Conservation (phyloP, 345 rosid species). For the Ceriops zippeliana region DNA sequence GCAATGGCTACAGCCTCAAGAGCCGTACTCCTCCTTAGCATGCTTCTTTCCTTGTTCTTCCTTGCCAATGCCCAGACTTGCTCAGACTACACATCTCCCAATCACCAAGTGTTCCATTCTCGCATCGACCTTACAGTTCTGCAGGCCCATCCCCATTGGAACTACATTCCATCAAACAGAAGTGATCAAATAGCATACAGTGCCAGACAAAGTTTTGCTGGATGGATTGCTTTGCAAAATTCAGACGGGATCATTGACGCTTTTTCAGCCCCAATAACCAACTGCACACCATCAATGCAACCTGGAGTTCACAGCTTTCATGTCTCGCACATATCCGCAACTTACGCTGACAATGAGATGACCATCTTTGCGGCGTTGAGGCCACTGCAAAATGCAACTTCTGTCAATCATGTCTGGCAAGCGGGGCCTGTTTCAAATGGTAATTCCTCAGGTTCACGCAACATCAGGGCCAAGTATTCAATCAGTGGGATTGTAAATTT, state of each 20-base stretch:
- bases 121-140: constrained; percentile 23
- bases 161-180: constrained; percentile 17
- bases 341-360: constrained; percentile 19
- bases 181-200: constrained; percentile 18
- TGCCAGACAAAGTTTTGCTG: constrained; percentile 10
- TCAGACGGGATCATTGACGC: constrained; percentile 11
- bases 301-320: constrained; percentile 16
- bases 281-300: constrained; percentile 11
- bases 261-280: constrained; percentile 16
- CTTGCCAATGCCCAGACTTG: constrained; percentile 19
- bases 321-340: constrained; percentile 23
- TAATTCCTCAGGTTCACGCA: constrained; percentile 4
- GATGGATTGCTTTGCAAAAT: constrained; percentile 26
- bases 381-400: constrained; percentile 12
- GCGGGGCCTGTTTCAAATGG: constrained; percentile 21
- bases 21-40: not conserved
- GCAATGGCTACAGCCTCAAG: constrained; percentile 4
- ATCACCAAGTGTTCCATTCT: constrained; percentile 7
- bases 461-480: constrained; percentile 1
- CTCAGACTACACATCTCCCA: constrained; percentile 16
- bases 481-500: constrained; percentile 20
- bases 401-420: constrained; percentile 30
- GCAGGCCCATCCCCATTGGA: constrained; percentile 29
- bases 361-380: constrained; percentile 17
- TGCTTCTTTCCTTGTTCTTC: constrained; percentile 3